Conservation (phyloP, 2,329 filamentous ascomycete species). For the Neonectria faginata region DNA sequence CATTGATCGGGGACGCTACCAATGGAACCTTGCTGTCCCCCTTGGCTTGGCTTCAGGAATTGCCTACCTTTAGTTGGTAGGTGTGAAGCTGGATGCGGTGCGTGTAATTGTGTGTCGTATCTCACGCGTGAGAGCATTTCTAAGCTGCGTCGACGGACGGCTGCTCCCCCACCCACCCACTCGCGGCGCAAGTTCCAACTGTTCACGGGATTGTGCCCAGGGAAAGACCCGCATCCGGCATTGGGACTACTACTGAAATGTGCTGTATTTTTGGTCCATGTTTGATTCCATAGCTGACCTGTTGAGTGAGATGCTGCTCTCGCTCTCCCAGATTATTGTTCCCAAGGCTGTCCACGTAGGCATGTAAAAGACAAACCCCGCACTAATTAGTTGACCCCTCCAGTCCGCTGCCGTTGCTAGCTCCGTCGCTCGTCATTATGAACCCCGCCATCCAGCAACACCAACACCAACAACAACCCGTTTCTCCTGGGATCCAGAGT, state of each 20-base stretch:
- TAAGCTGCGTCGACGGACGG: conserved; percentile 7
- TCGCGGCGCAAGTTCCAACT: neutral
- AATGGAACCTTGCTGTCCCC: neutral
- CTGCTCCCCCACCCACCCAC: neutral
- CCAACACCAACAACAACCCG: neutral
- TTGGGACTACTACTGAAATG: neutral
- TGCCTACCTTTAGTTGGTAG: neutral
- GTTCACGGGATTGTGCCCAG: neutral
- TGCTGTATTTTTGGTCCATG: too few relatives aligned
- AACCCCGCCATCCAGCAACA: conserved; percentile 5
- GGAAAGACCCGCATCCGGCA: neutral
- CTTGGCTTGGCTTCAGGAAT: neutral
- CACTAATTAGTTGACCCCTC: conserved; percentile 21
- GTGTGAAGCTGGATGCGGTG: neutral
- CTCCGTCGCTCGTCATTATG: conserved; percentile 12
- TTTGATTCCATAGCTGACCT: neutral
- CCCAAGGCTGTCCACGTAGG: neutral
- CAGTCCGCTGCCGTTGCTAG: conserved; percentile 15
- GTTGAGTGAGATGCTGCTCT: neutral
- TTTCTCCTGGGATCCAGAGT: neutral
- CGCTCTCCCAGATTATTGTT: neutral
- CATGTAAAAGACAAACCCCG: conserved; percentile 9
- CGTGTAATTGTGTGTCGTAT: neutral
- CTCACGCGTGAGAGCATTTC: conserved; percentile 11
- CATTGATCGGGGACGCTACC: neutral